A percentile compares a stretch with the other conserved stretches of the same genome.
Conservation (phyloP, 106 monocot genomes). For the Allium sativum region DNA sequence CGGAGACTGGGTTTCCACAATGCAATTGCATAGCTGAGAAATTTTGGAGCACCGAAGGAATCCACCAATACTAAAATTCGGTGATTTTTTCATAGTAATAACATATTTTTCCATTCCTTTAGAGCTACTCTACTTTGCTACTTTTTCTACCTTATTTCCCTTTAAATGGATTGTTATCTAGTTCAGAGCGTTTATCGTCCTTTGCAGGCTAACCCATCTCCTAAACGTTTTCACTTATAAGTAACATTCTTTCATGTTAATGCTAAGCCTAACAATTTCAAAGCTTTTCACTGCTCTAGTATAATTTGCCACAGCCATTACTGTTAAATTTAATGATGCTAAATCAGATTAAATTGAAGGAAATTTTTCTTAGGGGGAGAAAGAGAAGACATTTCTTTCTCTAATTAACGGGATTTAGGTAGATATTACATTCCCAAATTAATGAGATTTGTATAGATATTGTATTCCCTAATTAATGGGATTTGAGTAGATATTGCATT, state of each 20-base stretch:
- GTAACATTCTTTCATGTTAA: conserved; percentile 43
- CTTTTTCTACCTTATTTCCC: conserved; percentile 46
- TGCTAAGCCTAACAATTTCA: conserved; percentile 42
- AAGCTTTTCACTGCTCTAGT: conserved; percentile 70
- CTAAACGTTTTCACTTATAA: conserved; percentile 63
- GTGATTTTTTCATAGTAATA: conserved; percentile 57
- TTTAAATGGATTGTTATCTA: conserved; percentile 75
- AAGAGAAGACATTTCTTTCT: too few species aligned
- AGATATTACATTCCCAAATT: too few species aligned
- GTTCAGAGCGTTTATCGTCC: conserved; percentile 62
- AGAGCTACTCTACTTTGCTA: conserved; percentile 65
- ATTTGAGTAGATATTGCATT: too few species aligned
- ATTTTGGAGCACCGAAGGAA: conserved; percentile 30
- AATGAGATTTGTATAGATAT: too few species aligned
- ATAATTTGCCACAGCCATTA: conserved; percentile 62
- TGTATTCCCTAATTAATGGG: too few species aligned
- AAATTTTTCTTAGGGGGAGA: too few species aligned
- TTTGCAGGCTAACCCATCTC: conserved; percentile 58
- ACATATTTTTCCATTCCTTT: conserved; percentile 83
- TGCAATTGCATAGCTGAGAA: conserved; percentile 43
- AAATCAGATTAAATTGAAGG: too few species aligned
- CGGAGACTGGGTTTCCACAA: conserved; percentile 9
- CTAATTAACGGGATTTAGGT: too few species aligned
- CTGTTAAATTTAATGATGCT: too few species aligned
- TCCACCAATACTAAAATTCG: conserved; percentile 43